These are phyloP conservation scores for Mycena rebaudengoi DNA, from an alignment of 768 basidiomycete genomes.

Conservation along the genomic window DNA sequence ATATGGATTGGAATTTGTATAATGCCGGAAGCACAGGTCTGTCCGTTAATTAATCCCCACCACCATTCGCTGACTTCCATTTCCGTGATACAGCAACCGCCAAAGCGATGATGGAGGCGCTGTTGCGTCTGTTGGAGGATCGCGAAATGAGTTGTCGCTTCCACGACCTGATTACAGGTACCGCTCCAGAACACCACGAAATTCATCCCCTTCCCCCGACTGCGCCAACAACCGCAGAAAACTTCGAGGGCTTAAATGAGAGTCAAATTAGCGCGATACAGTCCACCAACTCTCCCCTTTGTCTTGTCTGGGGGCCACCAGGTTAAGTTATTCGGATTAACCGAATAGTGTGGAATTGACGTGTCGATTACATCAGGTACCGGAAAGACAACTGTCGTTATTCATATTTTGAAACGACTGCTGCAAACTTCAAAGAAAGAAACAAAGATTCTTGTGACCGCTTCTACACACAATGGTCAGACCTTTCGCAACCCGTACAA, in stretches of 20 bases:
- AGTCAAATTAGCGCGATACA: slow-evolving; percentile 63
- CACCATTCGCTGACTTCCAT: neutral
- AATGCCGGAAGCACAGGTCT: slow-evolving; percentile 66
- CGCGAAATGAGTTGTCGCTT: slow-evolving; percentile 57
- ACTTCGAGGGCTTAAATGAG: slow-evolving; percentile 50
- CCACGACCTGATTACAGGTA: slow-evolving; percentile 55
- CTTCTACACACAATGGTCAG: slow-evolving; percentile 74
- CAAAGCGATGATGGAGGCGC: slow-evolving; percentile 71
- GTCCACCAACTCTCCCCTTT: slow-evolving; percentile 53
- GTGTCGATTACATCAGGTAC: slow-evolving; percentile 55
- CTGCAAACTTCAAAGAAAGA: slow-evolving; percentile 37
- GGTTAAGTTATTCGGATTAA: slow-evolving; percentile 40
- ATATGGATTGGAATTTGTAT: slow-evolving; percentile 73
- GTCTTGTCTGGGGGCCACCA: slow-evolving; percentile 77
- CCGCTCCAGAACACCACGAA: slow-evolving; percentile 15
- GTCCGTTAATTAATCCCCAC: neutral
- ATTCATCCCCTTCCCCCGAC: neutral
- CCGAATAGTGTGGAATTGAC: neutral
- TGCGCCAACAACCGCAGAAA: neutral
- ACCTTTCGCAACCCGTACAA: neutral
- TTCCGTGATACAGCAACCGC: slow-evolving; percentile 55
- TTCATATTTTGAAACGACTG: slow-evolving; percentile 62
- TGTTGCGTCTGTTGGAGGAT: slow-evolving; percentile 55
- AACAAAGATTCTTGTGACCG: slow-evolving; percentile 71
- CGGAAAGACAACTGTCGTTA: slow-evolving; percentile 76